Conservation (phyloP, 2,329 filamentous ascomycete genomes). For the Madurella fahalii region DNA sequence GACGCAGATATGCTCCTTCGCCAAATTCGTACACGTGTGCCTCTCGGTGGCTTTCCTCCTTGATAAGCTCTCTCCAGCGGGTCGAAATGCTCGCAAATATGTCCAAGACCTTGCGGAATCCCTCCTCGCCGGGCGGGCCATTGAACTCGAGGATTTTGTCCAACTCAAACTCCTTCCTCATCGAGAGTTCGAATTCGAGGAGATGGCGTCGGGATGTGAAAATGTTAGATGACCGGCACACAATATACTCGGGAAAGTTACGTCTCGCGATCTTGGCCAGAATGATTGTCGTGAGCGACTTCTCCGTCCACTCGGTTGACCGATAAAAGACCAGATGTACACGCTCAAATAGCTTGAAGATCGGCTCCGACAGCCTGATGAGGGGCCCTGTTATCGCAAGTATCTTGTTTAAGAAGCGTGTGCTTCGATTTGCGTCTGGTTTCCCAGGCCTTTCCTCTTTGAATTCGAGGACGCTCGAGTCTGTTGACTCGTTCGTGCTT, state of each 20-base stretch:
- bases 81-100: constrained; percentile 72
- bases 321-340: constrained; percentile 95
- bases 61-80: constrained; percentile 71
- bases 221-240: constrained; percentile 84
- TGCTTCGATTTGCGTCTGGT: constrained; percentile 59
- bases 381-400: constrained; percentile 74
- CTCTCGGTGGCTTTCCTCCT: constrained; percentile 75
- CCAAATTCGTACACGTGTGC: constrained; percentile 71
- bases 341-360: constrained; percentile 81
- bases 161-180: constrained; percentile 75
- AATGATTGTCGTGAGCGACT: constrained; percentile 91
- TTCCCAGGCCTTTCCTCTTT: constrained; percentile 36
- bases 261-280: constrained; percentile 82
- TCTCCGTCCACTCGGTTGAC: constrained; percentile 95
- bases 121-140: constrained; percentile 62
- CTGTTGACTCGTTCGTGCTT: constrained; percentile 53
- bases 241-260: constrained; percentile 86
- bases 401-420: constrained; percentile 74
- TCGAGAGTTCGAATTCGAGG: constrained; percentile 83
- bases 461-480: constrained; percentile 40
- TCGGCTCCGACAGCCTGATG: constrained; percentile 68
- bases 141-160: constrained; percentile 80
- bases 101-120: constrained; percentile 63
- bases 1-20: constrained; percentile 82
- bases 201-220: constrained; percentile 72